Percentiles rank a stretch among this genome's conserved stretches.
Evolutionary conservation across 352 stramenopile species (phyloP).

Genomic region (Pythium rishiriense): DNA sequence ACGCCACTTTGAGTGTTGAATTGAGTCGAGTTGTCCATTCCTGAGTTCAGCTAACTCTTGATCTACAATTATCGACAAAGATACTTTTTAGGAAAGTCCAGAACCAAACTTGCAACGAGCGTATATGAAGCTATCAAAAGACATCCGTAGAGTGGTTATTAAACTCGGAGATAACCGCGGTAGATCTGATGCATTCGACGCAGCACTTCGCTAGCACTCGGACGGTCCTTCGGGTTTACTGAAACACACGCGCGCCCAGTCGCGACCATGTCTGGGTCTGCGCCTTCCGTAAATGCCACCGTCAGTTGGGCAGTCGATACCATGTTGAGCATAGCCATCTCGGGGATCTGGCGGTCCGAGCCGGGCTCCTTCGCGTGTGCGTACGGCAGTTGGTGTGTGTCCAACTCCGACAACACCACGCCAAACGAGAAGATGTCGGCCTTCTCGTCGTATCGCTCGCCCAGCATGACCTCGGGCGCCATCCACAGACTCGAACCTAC

Average conservation of each 20-base stretch:
- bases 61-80: not conserved
- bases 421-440: slow-evolving; percentile 16
- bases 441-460: slow-evolving; percentile 12
- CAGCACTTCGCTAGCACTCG: slow-evolving; percentile 1
- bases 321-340: slow-evolving; percentile 14
- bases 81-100: not conserved
- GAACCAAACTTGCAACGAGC: not conserved
- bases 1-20: too few species aligned
- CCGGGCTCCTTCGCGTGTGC: not conserved
- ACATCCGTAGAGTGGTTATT: too few species aligned
- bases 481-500: slow-evolving; percentile 4
- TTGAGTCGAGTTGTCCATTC: too few species aligned
- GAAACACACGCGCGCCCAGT: not conserved
- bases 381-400: slow-evolving; percentile 7
- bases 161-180: not conserved
- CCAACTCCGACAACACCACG: slow-evolving; percentile 9
- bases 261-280: slow-evolving; percentile 3
- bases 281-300: not conserved
- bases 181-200: slow-evolving; percentile 14
- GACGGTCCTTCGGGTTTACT: not conserved
- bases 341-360: slow-evolving; percentile 1
- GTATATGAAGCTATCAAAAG: not conserved
- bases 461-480: slow-evolving; percentile 12
- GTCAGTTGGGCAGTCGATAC: not conserved
- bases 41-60: too few species aligned